These are phyloP conservation scores for Cenococcum geophilum DNA, from an alignment of 495 filamentous ascomycete genomes.

Conservation along the genomic window DNA sequence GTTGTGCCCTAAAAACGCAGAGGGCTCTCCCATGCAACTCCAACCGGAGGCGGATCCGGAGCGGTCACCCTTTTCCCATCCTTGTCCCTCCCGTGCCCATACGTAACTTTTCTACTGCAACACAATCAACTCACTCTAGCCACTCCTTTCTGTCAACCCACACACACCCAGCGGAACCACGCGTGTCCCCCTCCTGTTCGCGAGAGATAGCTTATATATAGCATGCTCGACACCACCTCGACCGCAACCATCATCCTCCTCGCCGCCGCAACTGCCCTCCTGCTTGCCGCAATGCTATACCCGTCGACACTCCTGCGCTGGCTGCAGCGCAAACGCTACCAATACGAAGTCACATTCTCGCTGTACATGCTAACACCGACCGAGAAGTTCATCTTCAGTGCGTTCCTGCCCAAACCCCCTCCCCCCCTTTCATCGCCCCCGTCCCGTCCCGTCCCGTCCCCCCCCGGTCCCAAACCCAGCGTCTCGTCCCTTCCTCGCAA, in stretches of 20 bases:
- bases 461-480: no score
- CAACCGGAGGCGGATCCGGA: slow-evolving; percentile 11
- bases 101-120: not conserved
- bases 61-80: slow-evolving; percentile 15
- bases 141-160: not conserved
- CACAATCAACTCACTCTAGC: not conserved
- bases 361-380: slow-evolving; percentile 82
- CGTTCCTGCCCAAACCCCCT: slow-evolving; percentile 29
- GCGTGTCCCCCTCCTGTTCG: not conserved
- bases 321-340: slow-evolving; percentile 74
- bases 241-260: slow-evolving; percentile 27
- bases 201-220: not conserved
- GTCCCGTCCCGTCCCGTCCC: not conserved
- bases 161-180: not conserved
- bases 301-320: slow-evolving; percentile 50
- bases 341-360: slow-evolving; percentile 79
- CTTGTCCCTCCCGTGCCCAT: not conserved
- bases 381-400: slow-evolving; percentile 83
- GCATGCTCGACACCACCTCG: slow-evolving; percentile 25
- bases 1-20: no score
- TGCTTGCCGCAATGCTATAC: slow-evolving; percentile 38
- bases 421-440: not conserved
- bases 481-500: no score
- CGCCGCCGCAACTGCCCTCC: slow-evolving; percentile 25
- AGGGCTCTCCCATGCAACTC: not conserved